Base-by-base conservation (phyloP, 2,329 filamentous ascomycete species). In the Aschersonia sp. region DNA sequence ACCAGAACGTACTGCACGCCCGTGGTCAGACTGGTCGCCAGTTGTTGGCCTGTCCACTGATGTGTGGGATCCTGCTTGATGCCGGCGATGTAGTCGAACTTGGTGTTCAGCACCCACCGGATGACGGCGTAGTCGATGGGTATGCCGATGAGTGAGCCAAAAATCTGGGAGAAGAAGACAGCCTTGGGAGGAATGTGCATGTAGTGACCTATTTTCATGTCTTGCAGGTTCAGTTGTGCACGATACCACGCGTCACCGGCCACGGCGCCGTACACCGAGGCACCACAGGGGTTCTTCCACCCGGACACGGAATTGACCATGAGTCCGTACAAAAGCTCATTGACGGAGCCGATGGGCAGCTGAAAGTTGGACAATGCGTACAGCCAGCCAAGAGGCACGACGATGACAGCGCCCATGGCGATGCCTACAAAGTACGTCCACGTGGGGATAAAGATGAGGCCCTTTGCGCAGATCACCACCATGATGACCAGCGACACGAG, bases 151-250 rank as follows among this genome's bases (percentile, higher is more conserved):
- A 76, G 60, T 12, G 73, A 75, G 3, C 75, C 78, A 32, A 80
- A 76, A 4, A 81, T 65, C 54, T 81, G 77, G 1, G 74, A 75
- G 57, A 80, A 77, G 62, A 82, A 80, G 5, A 80, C 71, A 0
- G 71, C 65, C 9, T 73, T 71, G 2, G 77, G 77, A 0, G 77
- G 74, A 0, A 81, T 67, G 47, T 81, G 75, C 71, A 78, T 77
- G 53, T 80, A 81, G 53, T 80, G 76, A 0, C 76, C 77, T n/a
- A 81, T 78, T 55, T 80, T 78, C 56, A 76, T 74, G 54, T 82
- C 78, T 54, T 81, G 76, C 0, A 80, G 63, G 65, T 78, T 77
- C 29, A 70, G 67, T 52, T 76, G 73, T 0, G 74, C 73, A 12
- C 74, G 61, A 49, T 78, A 79, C 77, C 77, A 81, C 2, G 77